Base-by-base conservation (phyloP, 2,329 filamentous ascomycete species). In the Ramichloridium luteum region DNA sequence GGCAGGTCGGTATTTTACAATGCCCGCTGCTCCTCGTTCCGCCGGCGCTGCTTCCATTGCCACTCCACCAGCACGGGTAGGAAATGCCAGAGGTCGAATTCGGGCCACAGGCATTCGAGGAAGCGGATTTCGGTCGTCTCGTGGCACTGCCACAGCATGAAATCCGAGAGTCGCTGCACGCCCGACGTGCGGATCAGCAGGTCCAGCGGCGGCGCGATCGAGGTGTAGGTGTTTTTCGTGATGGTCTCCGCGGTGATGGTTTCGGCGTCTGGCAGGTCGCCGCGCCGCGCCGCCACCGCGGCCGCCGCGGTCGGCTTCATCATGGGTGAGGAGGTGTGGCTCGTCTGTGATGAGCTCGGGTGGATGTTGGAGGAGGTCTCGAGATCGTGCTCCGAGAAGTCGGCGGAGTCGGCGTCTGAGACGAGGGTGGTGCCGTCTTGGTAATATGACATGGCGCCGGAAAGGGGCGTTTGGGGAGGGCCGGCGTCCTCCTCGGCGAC, bases 91-190 rank as follows among this genome's bases (percentile, higher is more conserved):
- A 98, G 67, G 53, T 93, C 85, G 48, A 98, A 94, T 41, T 94
- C 84, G 2, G 90, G 90, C 90, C 90, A 98, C 40, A 93, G 66
- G 43, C 83, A 90, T 48, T 93, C 73, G 35, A 94, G 61, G 54
- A 96, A 98, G 37, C 92, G 83, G 42, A 98, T 80, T 38, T 93
- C 80, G 0, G 90, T 94, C 41, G 88, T 69, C 51, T 93, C 74
- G 52, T 96, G 86, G 48, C 83, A 90, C 59, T 98, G 90, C 90
- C 90, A 98, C 18, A 98, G 74, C 86, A 98, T 90, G 49, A 96
- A 98, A 55, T 98, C 90, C 52, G 85, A 94, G 37, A 98, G 64
- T 29, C 90, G 72, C 56, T 86, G 80, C 10, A 98, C 90, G 16
- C 86, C 88, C 40, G 85, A 94, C 4, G 90, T 98, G 30, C 90